A percentile compares a stretch with the other conserved stretches of the same genome.
These are phyloP conservation scores for Fusarium haematococcum DNA, from an alignment of 2,329 filamentous ascomycete genomes.

Conservation along the genomic window DNA sequence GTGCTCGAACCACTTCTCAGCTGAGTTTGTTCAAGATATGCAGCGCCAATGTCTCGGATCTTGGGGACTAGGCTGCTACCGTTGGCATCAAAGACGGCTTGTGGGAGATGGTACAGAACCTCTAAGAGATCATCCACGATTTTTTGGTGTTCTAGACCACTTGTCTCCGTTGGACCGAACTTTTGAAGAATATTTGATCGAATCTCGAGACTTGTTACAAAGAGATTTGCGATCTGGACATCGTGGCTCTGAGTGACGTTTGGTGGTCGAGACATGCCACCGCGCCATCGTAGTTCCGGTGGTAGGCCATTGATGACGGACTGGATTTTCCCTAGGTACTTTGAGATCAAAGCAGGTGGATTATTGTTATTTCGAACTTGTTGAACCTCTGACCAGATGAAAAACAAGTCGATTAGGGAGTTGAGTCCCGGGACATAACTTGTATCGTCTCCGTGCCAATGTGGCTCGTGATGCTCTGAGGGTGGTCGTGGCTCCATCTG, in stretches of 20 bases:
- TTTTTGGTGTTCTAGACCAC: conserved; percentile 43
- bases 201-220: conserved; percentile 52
- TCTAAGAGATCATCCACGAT: conserved; percentile 52
- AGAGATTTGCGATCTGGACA: conserved; percentile 52
- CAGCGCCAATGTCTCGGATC: conserved; percentile 51
- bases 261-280: conserved; percentile 48
- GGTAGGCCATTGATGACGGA: conserved; percentile 47
- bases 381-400: conserved; percentile 49
- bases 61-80: conserved; percentile 51
- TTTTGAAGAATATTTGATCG: conserved; percentile 52
- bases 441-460: conserved; percentile 49
- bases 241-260: conserved; percentile 50
- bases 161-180: conserved; percentile 32
- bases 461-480: not conserved
- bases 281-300: conserved; percentile 51
- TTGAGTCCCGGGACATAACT: conserved; percentile 51
- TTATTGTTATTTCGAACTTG: conserved; percentile 11
- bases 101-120: conserved; percentile 50
- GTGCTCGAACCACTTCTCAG: conserved; percentile 12
- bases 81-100: conserved; percentile 49
- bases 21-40: conserved; percentile 48
- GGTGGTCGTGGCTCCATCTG: conserved; percentile 43
- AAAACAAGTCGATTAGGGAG: conserved; percentile 48
- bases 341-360: conserved; percentile 14
- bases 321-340: conserved; percentile 42